A percentile compares a stretch with the other conserved stretches of the same genome.
These are phyloP conservation scores for Aspergillus sp. DNA, from an alignment of 2,329 filamentous ascomycete genomes.

Conservation along the genomic window DNA sequence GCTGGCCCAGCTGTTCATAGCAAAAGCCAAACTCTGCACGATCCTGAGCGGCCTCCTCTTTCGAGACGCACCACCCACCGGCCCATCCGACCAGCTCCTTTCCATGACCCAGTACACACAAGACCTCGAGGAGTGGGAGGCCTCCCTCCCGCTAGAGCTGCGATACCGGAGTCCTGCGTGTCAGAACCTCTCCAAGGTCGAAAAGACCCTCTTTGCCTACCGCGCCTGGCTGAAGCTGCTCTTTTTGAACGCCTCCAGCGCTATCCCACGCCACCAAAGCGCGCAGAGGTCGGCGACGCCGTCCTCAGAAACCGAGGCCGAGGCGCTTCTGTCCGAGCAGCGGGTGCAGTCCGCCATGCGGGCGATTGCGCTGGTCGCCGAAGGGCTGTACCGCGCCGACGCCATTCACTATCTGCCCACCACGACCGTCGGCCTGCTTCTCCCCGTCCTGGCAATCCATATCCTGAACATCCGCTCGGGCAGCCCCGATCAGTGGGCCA, in stretches of 20 bases:
- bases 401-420: conserved; percentile 75
- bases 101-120: background rate
- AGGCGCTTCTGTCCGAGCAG: conserved; percentile 1
- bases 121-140: background rate
- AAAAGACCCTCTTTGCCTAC: conserved; percentile 56
- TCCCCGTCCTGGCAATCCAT: conserved; percentile 84
- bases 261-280: conserved; percentile 73
- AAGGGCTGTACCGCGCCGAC: conserved; percentile 65
- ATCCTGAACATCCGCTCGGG: conserved; percentile 66
- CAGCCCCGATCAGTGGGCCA: conserved; percentile 6
- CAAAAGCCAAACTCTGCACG: conserved; percentile 78
- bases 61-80: conserved; percentile 18
- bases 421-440: conserved; percentile 77
- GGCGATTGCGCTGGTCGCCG: conserved; percentile 70
- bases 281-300: background rate
- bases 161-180: conserved; percentile 49
- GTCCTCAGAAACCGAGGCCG: conserved; percentile 52
- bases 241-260: conserved; percentile 79
- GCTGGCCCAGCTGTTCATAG: conserved; percentile 76
- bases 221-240: conserved; percentile 80
- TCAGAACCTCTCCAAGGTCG: conserved; percentile 41
- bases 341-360: conserved; percentile 56
- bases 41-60: conserved; percentile 75
- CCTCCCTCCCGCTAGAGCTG: background rate
- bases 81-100: background rate